These are phyloP conservation scores for Elongisporangium undulatum DNA, from an alignment of 352 stramenopile genomes.

Conservation along the genomic window DNA sequence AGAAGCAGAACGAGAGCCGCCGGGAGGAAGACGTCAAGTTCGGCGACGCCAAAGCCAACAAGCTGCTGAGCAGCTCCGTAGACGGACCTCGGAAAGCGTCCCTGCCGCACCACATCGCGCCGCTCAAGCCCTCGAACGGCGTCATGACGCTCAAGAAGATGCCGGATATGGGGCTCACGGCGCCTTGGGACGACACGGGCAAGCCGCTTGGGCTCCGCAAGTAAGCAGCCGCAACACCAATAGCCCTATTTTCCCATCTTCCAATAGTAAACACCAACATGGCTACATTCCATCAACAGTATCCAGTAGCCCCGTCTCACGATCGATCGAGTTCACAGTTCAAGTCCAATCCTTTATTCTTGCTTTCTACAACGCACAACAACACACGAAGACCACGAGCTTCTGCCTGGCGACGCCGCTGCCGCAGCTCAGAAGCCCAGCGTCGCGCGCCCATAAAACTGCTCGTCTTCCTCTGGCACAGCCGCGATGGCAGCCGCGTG, in stretches of 20 bases:
- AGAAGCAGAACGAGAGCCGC: slow-evolving; percentile 48
- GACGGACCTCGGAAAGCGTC: slow-evolving; percentile 41
- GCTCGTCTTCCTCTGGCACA: slow-evolving; percentile 60
- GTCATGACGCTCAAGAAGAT: slow-evolving; percentile 54
- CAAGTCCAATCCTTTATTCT: neutral
- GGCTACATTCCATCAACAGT: slow-evolving; percentile 4
- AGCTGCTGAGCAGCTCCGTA: neutral
- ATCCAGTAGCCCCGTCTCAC: neutral
- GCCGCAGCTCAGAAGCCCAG: slow-evolving; percentile 55
- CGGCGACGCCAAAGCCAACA: neutral
- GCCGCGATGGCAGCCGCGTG: slow-evolving; percentile 19
- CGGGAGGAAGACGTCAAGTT: slow-evolving; percentile 61
- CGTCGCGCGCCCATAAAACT: slow-evolving; percentile 82
- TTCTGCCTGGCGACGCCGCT: neutral
- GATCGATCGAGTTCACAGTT: neutral
- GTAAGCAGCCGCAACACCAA: slow-evolving; percentile 27
- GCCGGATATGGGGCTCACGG: slow-evolving; percentile 65
- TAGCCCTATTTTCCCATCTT: neutral
- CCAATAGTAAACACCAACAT: neutral
- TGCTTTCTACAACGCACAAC: neutral
- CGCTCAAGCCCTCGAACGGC: slow-evolving; percentile 51
- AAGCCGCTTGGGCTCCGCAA: slow-evolving; percentile 58
- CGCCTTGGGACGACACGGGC: slow-evolving; percentile 75
- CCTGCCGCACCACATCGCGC: slow-evolving; percentile 76
- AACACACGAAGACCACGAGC: neutral